These are phyloP conservation scores for Talaromyces islandicus DNA, from an alignment of 2,329 filamentous ascomycete species.

Conservation along the genomic window DNA sequence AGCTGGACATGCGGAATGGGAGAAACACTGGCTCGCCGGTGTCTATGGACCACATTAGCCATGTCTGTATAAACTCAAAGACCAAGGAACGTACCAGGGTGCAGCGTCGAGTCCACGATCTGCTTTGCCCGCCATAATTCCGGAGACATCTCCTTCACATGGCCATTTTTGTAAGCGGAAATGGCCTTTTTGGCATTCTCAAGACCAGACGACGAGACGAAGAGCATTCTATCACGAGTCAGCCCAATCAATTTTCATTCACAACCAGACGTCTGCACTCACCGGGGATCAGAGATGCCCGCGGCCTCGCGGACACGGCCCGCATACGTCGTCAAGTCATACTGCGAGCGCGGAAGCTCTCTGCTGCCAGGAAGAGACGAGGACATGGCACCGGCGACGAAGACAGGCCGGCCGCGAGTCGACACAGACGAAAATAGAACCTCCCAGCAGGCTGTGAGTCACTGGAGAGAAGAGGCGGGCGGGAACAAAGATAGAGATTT, in stretches of 20 bases:
- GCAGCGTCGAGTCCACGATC: slow-evolving; percentile 90
- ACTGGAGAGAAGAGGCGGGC: slow-evolving; percentile 11
- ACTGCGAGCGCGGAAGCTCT: slow-evolving; percentile 84
- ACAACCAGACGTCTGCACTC: slow-evolving; percentile 16
- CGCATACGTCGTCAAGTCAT: slow-evolving; percentile 91
- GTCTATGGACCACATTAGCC: slow-evolving; percentile 51
- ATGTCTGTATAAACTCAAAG: slow-evolving; percentile 14
- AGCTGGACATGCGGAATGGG: slow-evolving; percentile 96
- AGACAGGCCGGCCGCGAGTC: background rate
- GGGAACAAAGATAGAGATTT: slow-evolving; percentile 16
- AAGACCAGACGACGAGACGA: slow-evolving; percentile 71
- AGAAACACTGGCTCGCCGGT: slow-evolving; percentile 88
- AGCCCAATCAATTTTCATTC: background rate
- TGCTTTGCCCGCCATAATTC: slow-evolving; percentile 96
- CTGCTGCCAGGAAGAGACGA: slow-evolving; percentile 60
- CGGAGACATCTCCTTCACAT: slow-evolving; percentile 72
- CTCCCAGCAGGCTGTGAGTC: background rate
- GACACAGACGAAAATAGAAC: background rate
- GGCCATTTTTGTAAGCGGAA: slow-evolving; percentile 78
- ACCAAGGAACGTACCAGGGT: slow-evolving; percentile 62
- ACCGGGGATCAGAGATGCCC: slow-evolving; percentile 92
- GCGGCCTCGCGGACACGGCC: slow-evolving; percentile 86
- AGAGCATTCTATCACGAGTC: slow-evolving; percentile 64
- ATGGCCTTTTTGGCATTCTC: slow-evolving; percentile 81
- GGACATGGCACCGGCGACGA: slow-evolving; percentile 44